Conservation (phyloP, 2,329 filamentous ascomycete species). For the Knoxdaviesia proteae region DNA sequence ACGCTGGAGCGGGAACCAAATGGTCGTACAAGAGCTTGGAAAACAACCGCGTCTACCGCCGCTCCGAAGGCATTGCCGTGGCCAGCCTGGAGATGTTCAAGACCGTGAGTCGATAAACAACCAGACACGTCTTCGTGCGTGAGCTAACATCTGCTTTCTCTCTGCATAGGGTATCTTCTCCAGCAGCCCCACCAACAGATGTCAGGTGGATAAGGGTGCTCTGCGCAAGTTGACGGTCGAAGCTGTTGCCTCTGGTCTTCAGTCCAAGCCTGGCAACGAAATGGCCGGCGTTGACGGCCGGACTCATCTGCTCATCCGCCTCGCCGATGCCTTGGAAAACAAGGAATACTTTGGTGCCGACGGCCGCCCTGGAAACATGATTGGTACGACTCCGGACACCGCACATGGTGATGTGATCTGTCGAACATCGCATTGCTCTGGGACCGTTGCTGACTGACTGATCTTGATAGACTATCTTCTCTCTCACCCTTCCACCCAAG, state of each 20-base stretch:
- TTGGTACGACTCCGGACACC: constrained; percentile 33
- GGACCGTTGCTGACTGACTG: constrained; percentile 7
- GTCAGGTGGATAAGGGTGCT: constrained; percentile 72
- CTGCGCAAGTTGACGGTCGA: constrained; percentile 55
- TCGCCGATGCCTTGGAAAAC: constrained; percentile 60
- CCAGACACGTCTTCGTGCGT: too few species aligned
- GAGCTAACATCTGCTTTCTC: neutral
- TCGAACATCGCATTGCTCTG: constrained; percentile 1
- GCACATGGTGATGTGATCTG: constrained; percentile 6
- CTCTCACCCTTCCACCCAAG: constrained; percentile 73
- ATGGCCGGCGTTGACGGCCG: constrained; percentile 74
- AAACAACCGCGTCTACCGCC: constrained; percentile 59
- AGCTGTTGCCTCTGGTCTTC: constrained; percentile 59
- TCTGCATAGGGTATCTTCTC: constrained; percentile 55
- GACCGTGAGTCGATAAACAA: constrained; percentile 19
- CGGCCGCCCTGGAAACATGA: constrained; percentile 79
- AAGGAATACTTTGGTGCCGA: constrained; percentile 67
- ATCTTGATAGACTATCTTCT: constrained; percentile 61
- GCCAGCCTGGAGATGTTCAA: constrained; percentile 82
- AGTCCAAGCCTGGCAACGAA: constrained; percentile 61
- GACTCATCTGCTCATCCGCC: constrained; percentile 53
- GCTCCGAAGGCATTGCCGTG: constrained; percentile 74
- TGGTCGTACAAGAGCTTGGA: constrained; percentile 91
- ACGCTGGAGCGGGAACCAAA: constrained; percentile 71
- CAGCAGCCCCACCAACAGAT: constrained; percentile 58